A percentile compares a stretch with the other conserved stretches of the same genome.
phyloP scores from a whole-genome alignment of 2,329 filamentous ascomycete genomes.

The Fusarium illudens region DNA sequence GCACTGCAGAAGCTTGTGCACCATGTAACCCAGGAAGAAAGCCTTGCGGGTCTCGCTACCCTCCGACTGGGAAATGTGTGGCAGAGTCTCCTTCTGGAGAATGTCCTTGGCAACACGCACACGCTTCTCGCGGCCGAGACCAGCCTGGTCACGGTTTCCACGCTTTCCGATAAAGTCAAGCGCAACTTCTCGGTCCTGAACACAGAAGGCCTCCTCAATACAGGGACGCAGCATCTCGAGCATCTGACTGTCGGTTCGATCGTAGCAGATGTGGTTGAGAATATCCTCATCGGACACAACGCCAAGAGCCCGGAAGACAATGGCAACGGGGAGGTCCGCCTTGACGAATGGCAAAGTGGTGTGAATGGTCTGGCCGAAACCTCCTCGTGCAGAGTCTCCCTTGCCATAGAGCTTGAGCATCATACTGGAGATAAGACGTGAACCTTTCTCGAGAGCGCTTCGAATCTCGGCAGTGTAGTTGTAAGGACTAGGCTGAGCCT shows the following conservation, averaged over 20 bases:
- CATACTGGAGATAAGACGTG: conserved; percentile 90
- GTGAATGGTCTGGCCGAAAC: conserved; percentile 87
- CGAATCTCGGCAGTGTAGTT: conserved; percentile 95
- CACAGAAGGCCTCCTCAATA: conserved; percentile 95
- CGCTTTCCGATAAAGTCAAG: conserved; percentile 96
- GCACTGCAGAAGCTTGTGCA: conserved; percentile 93
- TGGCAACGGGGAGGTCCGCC: conserved; percentile 88
- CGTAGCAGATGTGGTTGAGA: conserved; percentile 96
- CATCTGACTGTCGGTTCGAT: conserved; percentile 95
- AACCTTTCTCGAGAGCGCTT: conserved; percentile 96
- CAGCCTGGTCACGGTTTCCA: conserved; percentile 68
- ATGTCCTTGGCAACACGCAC: conserved; percentile 93
- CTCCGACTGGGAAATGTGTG: conserved; percentile 94
- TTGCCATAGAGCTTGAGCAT: conserved; percentile 90
- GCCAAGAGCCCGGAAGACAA: conserved; percentile 94
- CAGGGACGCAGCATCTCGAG: conserved; percentile 96
- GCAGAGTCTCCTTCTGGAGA: conserved; percentile 94
- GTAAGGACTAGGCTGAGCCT: conserved; percentile 89
- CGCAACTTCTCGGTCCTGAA: conserved; percentile 93
- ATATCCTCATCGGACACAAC: conserved; percentile 98
- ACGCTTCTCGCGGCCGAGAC: conserved; percentile 84
- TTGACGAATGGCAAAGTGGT: conserved; percentile 94
- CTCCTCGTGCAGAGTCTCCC: conserved; percentile 78
- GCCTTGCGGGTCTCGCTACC: conserved; percentile 96
- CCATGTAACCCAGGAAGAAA: conserved; percentile 99